Percentiles rank a stretch among this genome's conserved stretches.
These are phyloP conservation scores for Achaetomiella virescens DNA, from an alignment of 495 filamentous ascomycete species.

Conservation along the genomic window DNA sequence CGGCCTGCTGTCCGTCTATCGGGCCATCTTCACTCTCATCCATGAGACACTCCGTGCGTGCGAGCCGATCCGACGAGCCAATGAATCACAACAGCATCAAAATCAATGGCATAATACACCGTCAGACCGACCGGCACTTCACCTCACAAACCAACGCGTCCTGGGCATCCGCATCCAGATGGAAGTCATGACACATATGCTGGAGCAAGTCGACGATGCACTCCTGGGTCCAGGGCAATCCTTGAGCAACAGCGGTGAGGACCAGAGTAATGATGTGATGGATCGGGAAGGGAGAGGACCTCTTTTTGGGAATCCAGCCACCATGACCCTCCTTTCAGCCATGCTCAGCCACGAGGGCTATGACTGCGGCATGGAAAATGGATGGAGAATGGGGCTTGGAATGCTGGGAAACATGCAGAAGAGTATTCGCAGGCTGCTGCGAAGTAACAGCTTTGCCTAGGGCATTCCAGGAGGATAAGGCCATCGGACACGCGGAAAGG, in stretches of 20 bases:
- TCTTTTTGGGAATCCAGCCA: background rate
- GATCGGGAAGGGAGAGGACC: background rate
- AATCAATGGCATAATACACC: no score
- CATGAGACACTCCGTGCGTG: background rate
- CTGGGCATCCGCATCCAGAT: background rate
- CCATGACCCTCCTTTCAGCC: background rate
- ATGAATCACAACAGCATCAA: no score
- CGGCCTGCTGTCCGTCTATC: background rate
- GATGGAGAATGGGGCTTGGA: background rate
- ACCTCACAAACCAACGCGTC: background rate
- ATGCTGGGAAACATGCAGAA: background rate
- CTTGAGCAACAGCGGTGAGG: background rate
- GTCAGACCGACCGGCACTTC: no score
- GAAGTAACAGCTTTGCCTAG: background rate
- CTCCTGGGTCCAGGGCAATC: background rate
- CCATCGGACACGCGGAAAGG: no score
- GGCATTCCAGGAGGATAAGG: background rate
- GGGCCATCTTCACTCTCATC: background rate
- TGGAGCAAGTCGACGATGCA: background rate
- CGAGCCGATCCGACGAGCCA: background rate
- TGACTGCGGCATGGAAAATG: background rate
- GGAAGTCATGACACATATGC: background rate
- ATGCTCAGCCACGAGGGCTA: background rate
- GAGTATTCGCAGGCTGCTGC: background rate
- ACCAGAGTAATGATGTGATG: background rate